These are phyloP conservation scores for Cochlearia excelsa DNA, from an alignment of 345 rosid genomes.

Conservation along the genomic window DNA sequence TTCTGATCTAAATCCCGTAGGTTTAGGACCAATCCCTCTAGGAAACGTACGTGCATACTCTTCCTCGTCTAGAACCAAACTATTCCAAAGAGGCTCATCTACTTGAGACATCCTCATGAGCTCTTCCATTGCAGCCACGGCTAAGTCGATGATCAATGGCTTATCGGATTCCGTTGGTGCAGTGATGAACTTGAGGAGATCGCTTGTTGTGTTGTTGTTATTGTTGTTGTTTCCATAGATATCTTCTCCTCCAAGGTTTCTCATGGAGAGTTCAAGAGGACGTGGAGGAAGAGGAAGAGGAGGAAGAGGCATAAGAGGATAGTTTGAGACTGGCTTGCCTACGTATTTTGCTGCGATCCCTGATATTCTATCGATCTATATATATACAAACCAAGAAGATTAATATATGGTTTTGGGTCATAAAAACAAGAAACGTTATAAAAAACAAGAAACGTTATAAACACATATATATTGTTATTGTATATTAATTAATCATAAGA, in stretches of 20 bases:
- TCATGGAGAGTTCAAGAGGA: slow-evolving; percentile 55
- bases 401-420: neutral
- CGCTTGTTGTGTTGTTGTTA: slow-evolving; percentile 34
- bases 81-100: slow-evolving; percentile 72
- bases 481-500: too few species aligned
- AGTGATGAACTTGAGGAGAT: slow-evolving; percentile 43
- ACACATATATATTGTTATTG: too few species aligned
- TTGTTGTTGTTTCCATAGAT: slow-evolving; percentile 49
- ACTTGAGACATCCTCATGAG: slow-evolving; percentile 77
- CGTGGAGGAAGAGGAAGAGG: slow-evolving; percentile 50
- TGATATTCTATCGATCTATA: slow-evolving; percentile 89
- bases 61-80: slow-evolving; percentile 57
- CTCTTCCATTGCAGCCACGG: slow-evolving; percentile 98
- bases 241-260: slow-evolving; percentile 65
- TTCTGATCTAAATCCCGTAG: slow-evolving; percentile 71
- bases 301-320: slow-evolving; percentile 46
- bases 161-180: slow-evolving; percentile 77
- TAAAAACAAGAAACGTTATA: slow-evolving; percentile 7
- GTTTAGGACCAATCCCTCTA: slow-evolving; percentile 78
- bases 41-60: slow-evolving; percentile 84
- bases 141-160: slow-evolving; percentile 89
- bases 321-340: slow-evolving; percentile 56
- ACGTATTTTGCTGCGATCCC: slow-evolving; percentile 78
- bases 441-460: neutral
- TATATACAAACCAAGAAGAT: slow-evolving; percentile 9